Base-by-base conservation (phyloP, 2,329 filamentous ascomycete genomes). In the Lasiodiplodia citricola region DNA sequence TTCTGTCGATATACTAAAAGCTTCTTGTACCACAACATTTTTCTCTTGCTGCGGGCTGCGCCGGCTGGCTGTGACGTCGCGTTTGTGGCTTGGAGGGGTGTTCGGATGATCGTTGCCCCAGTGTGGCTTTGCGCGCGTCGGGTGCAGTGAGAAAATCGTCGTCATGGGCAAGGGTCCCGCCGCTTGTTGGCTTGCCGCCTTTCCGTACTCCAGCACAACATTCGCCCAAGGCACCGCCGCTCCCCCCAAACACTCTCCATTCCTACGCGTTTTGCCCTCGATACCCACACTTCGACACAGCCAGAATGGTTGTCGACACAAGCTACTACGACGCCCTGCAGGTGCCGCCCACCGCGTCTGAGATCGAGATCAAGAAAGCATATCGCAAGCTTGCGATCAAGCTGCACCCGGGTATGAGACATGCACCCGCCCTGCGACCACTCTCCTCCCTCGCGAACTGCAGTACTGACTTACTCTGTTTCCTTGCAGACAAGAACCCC, bases 311-410 rank as follows among this genome's bases (percentile, higher is more conserved):
- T 75, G 92, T 91, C 75, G 93, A 97, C 81, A 96, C 93, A 69
- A 84, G 88, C 74, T 97, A 97, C 83, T 96, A 96, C 82, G 94
- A 97, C 82, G 89, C 89, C 74, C 86, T 97, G 50, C 92, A 92
- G 77, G 94, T 97, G 76, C 85, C 90, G 82, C 91, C 93, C 73
- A 93, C 91, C 68, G 95, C 94, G 37, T 91, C 92, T 50, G 92
- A 95, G 80, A 87, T 97, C 63, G 94, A 97, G 79, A 97, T 97
- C 83, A 97, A 97, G 82, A 97, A 97, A 84, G 94, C 94, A 35
- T 97, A 97, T 83, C 90, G 94, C 79, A 97, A 83, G 74, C 87
- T 96, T 74, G 96, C 96, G 74, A 97, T 98, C 80, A 88, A 94
- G 74, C 93, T 97, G 76, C 95, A 97, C 80, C 93, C 93, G 72